A percentile compares a stretch with the other conserved stretches of the same genome.
phyloP scores from a whole-genome alignment of 2,329 filamentous ascomycete genomes.

The Fusarium praegraminearum region DNA sequence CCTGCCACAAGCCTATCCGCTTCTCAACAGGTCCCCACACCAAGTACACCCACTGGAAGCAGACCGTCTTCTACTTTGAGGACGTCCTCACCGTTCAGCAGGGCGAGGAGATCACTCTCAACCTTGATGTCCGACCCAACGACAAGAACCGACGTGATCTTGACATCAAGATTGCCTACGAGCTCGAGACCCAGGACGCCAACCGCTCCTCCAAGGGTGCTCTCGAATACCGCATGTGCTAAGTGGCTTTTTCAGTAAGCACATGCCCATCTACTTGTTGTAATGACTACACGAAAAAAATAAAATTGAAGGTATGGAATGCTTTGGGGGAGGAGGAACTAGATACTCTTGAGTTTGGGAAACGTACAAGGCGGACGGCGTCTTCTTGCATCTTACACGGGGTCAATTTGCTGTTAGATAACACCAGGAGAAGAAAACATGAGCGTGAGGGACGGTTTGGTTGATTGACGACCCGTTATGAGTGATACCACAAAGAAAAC shows the following conservation, averaged over 20 bases:
- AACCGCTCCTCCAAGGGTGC: constrained; percentile 75
- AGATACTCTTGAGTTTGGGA: constrained; percentile 39
- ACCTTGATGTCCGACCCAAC: constrained; percentile 87
- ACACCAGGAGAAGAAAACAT: constrained; percentile 31
- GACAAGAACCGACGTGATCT: constrained; percentile 94
- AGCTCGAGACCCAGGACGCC: constrained; percentile 79
- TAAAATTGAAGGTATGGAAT: constrained; percentile 13
- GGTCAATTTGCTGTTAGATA: constrained; percentile 42
- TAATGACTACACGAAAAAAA: constrained; percentile 46
- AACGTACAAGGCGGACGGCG: constrained; percentile 44
- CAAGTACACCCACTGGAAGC: constrained; percentile 99
- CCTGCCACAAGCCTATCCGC: constrained; percentile 96
- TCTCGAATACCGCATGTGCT: constrained; percentile 86
- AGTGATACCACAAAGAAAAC: constrained; percentile 47
- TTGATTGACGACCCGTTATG: constrained; percentile 47
- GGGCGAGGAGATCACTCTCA: constrained; percentile 81
- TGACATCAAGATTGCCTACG: constrained; percentile 89
- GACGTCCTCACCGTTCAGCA: constrained; percentile 93
- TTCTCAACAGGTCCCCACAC: constrained; percentile 98
- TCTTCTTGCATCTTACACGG: constrained; percentile 46
- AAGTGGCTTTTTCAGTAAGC: constrained; percentile 39
- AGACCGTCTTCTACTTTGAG: constrained; percentile 97
- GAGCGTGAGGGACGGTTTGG: constrained; percentile 38
- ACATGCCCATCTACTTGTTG: constrained; percentile 29
- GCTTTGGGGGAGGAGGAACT: constrained; percentile 13